These are phyloP conservation scores for Kuraishia hungarica DNA, from an alignment of 805 yeast genomes.

Conservation along the genomic window DNA sequence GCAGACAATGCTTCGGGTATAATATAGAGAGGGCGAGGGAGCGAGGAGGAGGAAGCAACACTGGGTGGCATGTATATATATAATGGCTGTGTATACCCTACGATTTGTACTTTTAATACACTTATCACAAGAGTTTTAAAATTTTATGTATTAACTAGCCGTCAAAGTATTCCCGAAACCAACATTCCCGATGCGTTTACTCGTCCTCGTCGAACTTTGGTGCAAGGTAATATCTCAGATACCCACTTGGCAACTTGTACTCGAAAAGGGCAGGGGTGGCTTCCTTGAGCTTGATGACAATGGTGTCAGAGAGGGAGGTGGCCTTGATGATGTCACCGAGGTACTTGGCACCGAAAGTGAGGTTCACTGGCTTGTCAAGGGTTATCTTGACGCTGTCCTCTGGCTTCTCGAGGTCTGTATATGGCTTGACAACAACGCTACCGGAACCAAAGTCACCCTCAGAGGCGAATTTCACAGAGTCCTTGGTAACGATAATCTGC, in stretches of 20 bases:
- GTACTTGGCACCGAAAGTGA: slow-evolving; percentile 88
- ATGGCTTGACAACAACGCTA: slow-evolving; percentile 76
- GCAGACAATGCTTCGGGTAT: not conserved
- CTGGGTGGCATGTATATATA: slow-evolving; percentile 5
- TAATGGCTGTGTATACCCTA: not conserved
- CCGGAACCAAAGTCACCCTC: slow-evolving; percentile 93
- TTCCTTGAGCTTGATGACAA: slow-evolving; percentile 80
- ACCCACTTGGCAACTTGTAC: slow-evolving; percentile 85
- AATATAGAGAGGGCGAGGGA: slow-evolving; percentile 2
- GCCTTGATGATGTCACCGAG: slow-evolving; percentile 90
- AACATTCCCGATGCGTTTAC: slow-evolving; percentile 16
- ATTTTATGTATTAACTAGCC: not conserved
- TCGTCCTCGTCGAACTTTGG: slow-evolving; percentile 96
- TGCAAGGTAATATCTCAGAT: slow-evolving; percentile 91
- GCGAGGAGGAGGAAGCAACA: no score
- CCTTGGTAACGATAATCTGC: slow-evolving; percentile 81
- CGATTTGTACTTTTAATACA: no score
- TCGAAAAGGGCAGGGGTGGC: slow-evolving; percentile 93
- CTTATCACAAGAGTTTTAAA: no score
- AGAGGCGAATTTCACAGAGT: slow-evolving; percentile 79
- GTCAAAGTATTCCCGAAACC: not conserved
- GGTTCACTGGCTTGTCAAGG: slow-evolving; percentile 77
- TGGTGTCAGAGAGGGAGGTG: slow-evolving; percentile 63
- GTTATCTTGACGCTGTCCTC: slow-evolving; percentile 69
- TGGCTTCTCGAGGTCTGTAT: slow-evolving; percentile 71